Conservation (phyloP, 2,329 filamentous ascomycete species). For the Xylaria sp. region DNA sequence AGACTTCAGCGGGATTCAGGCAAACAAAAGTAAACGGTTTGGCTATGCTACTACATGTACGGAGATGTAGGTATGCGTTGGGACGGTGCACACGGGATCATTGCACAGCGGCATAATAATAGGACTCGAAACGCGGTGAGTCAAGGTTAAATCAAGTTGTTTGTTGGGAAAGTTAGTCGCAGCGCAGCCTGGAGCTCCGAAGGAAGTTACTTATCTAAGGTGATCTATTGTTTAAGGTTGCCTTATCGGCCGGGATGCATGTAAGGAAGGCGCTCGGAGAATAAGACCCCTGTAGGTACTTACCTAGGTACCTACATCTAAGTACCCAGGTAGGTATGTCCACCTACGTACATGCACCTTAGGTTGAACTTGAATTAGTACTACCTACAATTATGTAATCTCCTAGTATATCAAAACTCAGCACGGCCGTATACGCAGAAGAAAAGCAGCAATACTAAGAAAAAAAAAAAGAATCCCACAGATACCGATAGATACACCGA, state of each 20-base stretch:
- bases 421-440: no score
- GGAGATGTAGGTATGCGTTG: constrained; percentile 11
- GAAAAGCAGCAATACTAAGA: no score
- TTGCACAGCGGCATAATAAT: constrained; percentile 16
- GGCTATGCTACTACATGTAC: constrained; percentile 8
- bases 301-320: no score
- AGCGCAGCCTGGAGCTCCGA: not conserved
- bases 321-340: no score
- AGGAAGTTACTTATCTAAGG: not conserved
- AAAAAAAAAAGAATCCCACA: no score
- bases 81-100: constrained; percentile 16
- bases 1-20: not conserved
- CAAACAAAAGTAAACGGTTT: constrained; percentile 10
- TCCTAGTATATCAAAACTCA: no score
- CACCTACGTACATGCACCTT: no score
- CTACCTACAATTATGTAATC: no score
- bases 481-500: no score
- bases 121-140: not conserved
- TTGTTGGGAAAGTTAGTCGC: not conserved
- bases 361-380: no score
- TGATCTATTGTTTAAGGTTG: no score
- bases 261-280: not conserved
- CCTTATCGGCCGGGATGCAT: not conserved
- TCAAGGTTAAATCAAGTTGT: not conserved
- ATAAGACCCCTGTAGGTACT: not conserved